Conservation (phyloP, 768 basidiomycete genomes). For the Tulasnella sp. region DNA sequence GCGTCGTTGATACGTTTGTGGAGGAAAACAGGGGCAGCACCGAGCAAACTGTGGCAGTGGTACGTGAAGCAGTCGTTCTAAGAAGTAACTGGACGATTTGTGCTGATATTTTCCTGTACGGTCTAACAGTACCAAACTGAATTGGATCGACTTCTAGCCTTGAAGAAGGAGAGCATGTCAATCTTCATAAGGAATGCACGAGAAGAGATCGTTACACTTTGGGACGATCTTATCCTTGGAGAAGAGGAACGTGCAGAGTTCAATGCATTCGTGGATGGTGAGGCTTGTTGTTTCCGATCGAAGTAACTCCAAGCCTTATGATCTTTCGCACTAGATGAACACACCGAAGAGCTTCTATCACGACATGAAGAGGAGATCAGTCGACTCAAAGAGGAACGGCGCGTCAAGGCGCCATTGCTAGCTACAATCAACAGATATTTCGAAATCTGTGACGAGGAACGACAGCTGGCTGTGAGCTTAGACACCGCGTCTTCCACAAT, state of each 20-base stretch:
- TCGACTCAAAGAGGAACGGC: conserved; percentile 71
- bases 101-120: not conserved
- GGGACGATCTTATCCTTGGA: conserved; percentile 78
- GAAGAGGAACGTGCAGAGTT: conserved; percentile 75
- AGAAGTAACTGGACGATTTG: too few species aligned
- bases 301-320: not conserved
- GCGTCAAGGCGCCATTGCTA: conserved; percentile 64
- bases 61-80: too few species aligned
- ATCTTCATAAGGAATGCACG: conserved; percentile 74
- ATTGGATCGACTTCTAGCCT: conserved; percentile 75
- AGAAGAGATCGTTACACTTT: conserved; percentile 65
- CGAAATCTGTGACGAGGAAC: conserved; percentile 80
- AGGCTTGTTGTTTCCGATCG: too few species aligned
- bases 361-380: conserved; percentile 80
- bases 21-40: conserved; percentile 73
- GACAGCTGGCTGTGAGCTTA: conserved; percentile 51
- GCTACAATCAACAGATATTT: conserved; percentile 77
- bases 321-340: conserved; percentile 46
- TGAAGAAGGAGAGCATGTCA: conserved; percentile 80
- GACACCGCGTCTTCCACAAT: not conserved
- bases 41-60: conserved; percentile 55
- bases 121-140: conserved; percentile 63
- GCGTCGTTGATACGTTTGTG: conserved; percentile 85
- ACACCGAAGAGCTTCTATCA: conserved; percentile 74
- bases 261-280: conserved; percentile 73